Percentiles rank a stretch among this genome's conserved stretches.
These are phyloP conservation scores for Fusarium mangiferae DNA, from an alignment of 2,329 filamentous ascomycete genomes.

Conservation along the genomic window DNA sequence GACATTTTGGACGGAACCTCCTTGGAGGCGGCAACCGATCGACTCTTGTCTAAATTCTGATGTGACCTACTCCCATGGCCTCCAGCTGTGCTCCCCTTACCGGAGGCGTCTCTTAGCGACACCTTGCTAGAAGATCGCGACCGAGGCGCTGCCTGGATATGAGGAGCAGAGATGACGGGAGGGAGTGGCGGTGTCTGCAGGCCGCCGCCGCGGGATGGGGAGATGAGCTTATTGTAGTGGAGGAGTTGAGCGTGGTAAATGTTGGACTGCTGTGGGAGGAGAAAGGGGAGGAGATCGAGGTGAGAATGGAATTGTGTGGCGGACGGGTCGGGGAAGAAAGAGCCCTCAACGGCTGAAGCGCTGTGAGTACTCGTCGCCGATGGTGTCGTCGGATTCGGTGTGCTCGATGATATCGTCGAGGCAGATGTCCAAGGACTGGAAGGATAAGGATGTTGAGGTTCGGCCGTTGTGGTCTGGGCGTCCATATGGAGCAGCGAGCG, in stretches of 20 bases:
- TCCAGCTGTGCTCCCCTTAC: constrained; percentile 62
- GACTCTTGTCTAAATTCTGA: constrained; percentile 68
- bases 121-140: constrained; percentile 70
- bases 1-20: constrained; percentile 63
- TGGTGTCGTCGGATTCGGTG: constrained; percentile 40
- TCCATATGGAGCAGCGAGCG: constrained; percentile 53
- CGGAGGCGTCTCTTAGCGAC: constrained; percentile 63
- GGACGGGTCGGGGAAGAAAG: constrained; percentile 46
- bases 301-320: constrained; percentile 53
- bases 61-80: constrained; percentile 73
- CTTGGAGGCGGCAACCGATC: constrained; percentile 70
- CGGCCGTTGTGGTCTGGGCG: constrained; percentile 51
- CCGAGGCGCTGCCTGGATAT: constrained; percentile 65
- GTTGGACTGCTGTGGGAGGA: constrained; percentile 68
- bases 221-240: constrained; percentile 73
- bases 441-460: constrained; percentile 53
- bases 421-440: constrained; percentile 46
- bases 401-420: constrained; percentile 43
- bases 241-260: constrained; percentile 71
- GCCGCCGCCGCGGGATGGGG: constrained; percentile 65
- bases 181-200: constrained; percentile 66
- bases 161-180: constrained; percentile 64
- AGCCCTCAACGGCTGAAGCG: constrained; percentile 46
- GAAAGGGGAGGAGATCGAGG: constrained; percentile 65
- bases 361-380: constrained; percentile 42